Evolutionary conservation across 805 yeast genomes (phyloP).

Genomic region (Pichia membranifaciens): DNA sequence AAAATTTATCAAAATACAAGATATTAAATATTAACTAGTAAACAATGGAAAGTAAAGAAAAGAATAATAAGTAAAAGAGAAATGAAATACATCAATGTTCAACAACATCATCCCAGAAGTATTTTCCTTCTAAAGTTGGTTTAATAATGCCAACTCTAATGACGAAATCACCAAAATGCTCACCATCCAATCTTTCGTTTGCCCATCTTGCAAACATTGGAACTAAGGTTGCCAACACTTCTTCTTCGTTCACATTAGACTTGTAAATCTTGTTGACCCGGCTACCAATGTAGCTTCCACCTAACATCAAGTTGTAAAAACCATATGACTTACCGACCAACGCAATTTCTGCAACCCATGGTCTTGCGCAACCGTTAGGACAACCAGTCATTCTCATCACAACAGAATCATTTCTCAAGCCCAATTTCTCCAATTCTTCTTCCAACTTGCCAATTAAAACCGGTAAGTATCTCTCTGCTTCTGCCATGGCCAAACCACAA

Average conservation of each 20-base stretch:
- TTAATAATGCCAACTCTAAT: conserved; percentile 82
- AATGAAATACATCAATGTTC: conserved; percentile 44
- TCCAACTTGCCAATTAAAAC: conserved; percentile 76
- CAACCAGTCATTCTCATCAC: conserved; percentile 99
- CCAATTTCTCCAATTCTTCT: conserved; percentile 81
- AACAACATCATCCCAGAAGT: conserved; percentile 90
- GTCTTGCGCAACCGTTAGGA: conserved; percentile 98
- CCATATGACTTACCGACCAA: conserved; percentile 93
- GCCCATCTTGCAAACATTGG: conserved; percentile 95
- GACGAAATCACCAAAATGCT: conserved; percentile 92
- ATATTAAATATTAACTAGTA: background rate
- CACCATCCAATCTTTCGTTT: conserved; percentile 81
- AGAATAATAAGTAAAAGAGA: conserved; percentile 2
- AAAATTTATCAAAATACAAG: background rate
- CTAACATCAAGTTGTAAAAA: conserved; percentile 87
- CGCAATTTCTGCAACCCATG: conserved; percentile 96
- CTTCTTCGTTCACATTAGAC: conserved; percentile 85
- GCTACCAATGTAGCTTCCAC: conserved; percentile 94
- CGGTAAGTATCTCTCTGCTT: conserved; percentile 90
- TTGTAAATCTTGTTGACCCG: conserved; percentile 85
- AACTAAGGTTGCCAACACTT: conserved; percentile 66
- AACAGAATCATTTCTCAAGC: conserved; percentile 87
- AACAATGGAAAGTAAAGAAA: background rate
- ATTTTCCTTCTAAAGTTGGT: conserved; percentile 85
- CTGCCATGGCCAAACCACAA: conserved; percentile 99